Percentiles rank a stretch among this genome's conserved stretches.
phyloP scores from a whole-genome alignment of 345 rosid species.

The Populus ilicifolia region DNA sequence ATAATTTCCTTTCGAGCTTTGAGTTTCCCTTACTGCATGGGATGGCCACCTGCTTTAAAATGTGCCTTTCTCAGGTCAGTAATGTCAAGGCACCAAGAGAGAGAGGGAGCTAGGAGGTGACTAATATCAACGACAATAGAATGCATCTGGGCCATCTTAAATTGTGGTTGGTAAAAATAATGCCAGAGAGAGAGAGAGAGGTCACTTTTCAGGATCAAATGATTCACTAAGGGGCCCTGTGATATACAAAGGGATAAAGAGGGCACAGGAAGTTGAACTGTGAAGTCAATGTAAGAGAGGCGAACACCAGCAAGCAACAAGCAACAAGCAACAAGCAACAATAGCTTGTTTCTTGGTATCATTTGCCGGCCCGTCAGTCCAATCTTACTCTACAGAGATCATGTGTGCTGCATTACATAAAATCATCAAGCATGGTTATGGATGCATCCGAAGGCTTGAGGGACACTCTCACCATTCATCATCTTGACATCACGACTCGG shows the following conservation, averaged over 20 bases:
- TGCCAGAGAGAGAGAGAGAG: background rate
- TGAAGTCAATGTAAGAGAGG: background rate
- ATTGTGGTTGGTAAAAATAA: background rate
- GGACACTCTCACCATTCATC: too few relatives aligned
- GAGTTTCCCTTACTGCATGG: background rate
- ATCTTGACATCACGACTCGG: too few relatives aligned
- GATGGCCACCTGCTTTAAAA: background rate
- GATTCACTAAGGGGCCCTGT: background rate
- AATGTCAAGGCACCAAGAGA: background rate
- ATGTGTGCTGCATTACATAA: background rate
- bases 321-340: background rate
- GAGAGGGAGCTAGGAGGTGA: background rate
- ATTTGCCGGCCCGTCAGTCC: background rate
- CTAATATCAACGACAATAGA: background rate
- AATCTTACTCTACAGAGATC: background rate
- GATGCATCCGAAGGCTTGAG: too few relatives aligned
- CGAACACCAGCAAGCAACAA: background rate
- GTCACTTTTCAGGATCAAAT: background rate
- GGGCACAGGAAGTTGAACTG: background rate
- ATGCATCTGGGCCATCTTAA: background rate
- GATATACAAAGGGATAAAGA: background rate
- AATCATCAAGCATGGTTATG: background rate
- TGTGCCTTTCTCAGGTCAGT: background rate
- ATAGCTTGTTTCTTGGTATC: background rate
- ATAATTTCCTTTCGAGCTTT: background rate